These are phyloP conservation scores for Cylindrodendrum hubeiense DNA, from an alignment of 2,329 filamentous ascomycete genomes.

Conservation along the genomic window DNA sequence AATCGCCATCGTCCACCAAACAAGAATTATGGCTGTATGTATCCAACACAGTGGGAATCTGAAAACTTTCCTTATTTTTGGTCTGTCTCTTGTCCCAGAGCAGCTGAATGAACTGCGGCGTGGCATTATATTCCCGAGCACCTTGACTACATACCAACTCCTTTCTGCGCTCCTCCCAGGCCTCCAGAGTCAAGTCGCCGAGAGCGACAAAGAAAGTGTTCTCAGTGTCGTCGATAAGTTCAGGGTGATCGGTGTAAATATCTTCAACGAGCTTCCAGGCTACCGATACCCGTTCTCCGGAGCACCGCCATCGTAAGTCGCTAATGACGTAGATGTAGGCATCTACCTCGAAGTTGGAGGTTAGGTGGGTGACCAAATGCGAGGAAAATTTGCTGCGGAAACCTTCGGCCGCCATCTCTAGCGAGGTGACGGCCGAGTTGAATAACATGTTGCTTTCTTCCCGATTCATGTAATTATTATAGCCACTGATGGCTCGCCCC, in stretches of 20 bases:
- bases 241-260: conserved; percentile 41
- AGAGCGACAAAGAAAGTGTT: conserved; percentile 25
- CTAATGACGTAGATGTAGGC: conserved; percentile 48
- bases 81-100: conserved; percentile 19
- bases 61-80: not conserved
- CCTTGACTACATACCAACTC: not conserved
- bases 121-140: not conserved
- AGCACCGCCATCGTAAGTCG: conserved; percentile 42
- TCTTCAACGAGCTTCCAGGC: conserved; percentile 45
- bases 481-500: not conserved
- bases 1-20: not conserved
- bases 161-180: conserved; percentile 36
- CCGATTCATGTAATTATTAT: conserved; percentile 27
- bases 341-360: conserved; percentile 44
- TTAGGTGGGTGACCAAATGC: conserved; percentile 46
- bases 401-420: conserved; percentile 39
- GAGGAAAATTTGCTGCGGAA: conserved; percentile 44
- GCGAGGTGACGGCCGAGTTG: conserved; percentile 33
- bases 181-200: conserved; percentile 33
- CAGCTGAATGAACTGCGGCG: conserved; percentile 25
- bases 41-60: not conserved
- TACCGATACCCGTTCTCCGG: conserved; percentile 27
- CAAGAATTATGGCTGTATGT: not conserved
- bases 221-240: conserved; percentile 18
- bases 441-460: conserved; percentile 44